A percentile compares a stretch with the other conserved stretches of the same genome.
Conservation (phyloP, 371 early-diverging fungal species). For the Mucor plumbeus region DNA sequence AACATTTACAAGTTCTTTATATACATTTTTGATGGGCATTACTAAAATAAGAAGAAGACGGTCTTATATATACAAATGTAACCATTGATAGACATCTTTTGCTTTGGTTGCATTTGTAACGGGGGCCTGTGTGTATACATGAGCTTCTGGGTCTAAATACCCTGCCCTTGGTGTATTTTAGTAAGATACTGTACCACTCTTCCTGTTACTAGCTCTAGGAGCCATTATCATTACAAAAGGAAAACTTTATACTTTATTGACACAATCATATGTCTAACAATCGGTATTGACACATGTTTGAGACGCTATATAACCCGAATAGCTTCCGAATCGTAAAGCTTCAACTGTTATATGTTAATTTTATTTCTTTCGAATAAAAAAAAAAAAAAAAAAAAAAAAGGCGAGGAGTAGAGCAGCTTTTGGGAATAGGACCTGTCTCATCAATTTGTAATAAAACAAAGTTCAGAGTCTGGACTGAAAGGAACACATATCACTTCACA, state of each 20-base stretch:
- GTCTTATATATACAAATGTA: conserved; percentile 8
- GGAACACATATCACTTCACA: not conserved
- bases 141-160: conserved; percentile 17
- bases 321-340: not conserved
- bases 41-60: conserved; percentile 2
- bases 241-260: conserved; percentile 4
- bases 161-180: not conserved
- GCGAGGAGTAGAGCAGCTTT: not conserved
- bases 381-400: not conserved
- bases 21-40: not conserved
- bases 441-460: not conserved
- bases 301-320: conserved; percentile 5
- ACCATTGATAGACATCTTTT: conserved; percentile 15
- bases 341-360: not conserved
- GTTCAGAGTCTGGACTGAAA: not conserved
- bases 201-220: not conserved
- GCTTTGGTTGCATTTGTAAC: conserved; percentile 8
- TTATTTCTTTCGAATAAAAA: not conserved
- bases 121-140: conserved; percentile 25
- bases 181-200: conserved; percentile 9
- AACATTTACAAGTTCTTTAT: not conserved
- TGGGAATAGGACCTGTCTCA: not conserved
- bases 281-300: conserved; percentile 9
- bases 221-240: conserved; percentile 5
- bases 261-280: conserved; percentile 3